Percentiles rank a stretch among this genome's conserved stretches.
Conservation (phyloP, 352 stramenopile species). For the Globisporangium apiculatum region DNA sequence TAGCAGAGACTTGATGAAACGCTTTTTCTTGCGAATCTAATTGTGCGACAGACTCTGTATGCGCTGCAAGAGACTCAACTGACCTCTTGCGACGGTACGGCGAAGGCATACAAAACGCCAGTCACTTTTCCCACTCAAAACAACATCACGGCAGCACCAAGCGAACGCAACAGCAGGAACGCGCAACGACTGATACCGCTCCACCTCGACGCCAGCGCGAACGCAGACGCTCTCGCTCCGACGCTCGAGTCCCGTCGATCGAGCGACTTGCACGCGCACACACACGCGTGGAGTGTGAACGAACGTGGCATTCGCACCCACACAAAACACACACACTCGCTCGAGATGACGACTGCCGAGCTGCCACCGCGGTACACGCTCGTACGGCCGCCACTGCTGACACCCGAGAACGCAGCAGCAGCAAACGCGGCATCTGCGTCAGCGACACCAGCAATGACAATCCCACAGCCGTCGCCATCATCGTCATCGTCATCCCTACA, state of each 20-base stretch:
- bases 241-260: no score
- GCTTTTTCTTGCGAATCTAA: background rate
- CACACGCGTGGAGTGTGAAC: no score
- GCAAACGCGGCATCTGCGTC: background rate
- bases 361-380: conserved; percentile 12
- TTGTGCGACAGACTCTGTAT: background rate
- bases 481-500: conserved; percentile 17
- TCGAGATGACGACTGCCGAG: conserved; percentile 7
- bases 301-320: background rate
- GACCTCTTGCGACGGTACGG: conserved; percentile 1
- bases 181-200: background rate
- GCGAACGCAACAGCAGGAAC: background rate
- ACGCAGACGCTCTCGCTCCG: no score
- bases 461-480: conserved; percentile 15
- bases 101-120: background rate
- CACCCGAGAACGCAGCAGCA: conserved; percentile 5
- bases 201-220: no score
- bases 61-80: background rate
- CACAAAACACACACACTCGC: background rate
- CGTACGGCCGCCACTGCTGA: conserved; percentile 9
- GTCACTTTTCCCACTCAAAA: background rate
- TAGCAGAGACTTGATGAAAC: no score
- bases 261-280: background rate
- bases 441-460: background rate
- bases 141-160: background rate